Conservation (phyloP, 768 basidiomycete species). For the Chalciporus piperatus region DNA sequence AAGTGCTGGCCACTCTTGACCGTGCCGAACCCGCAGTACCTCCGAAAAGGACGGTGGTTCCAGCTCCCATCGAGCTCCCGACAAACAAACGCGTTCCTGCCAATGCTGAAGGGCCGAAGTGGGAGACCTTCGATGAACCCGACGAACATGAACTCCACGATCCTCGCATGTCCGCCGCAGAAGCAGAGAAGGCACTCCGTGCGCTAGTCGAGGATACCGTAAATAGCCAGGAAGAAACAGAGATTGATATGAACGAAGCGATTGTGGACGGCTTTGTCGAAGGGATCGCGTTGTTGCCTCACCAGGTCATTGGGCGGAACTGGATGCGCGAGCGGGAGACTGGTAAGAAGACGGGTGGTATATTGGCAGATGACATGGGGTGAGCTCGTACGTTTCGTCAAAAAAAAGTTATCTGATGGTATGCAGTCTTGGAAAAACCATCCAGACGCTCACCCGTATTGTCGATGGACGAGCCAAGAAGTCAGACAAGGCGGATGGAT, state of each 20-base stretch:
- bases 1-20: conserved; percentile 23
- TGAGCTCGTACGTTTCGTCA: conserved; percentile 26
- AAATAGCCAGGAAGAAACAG: conserved; percentile 46
- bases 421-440: conserved; percentile 78
- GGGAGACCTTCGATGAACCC: conserved; percentile 32
- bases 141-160: conserved; percentile 27
- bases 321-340: conserved; percentile 90
- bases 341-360: conserved; percentile 79
- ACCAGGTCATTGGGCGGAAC: conserved; percentile 78
- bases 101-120: conserved; percentile 11
- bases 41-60: conserved; percentile 24
- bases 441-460: conserved; percentile 86
- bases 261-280: conserved; percentile 76
- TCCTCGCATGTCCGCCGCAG: conserved; percentile 40
- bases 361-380: conserved; percentile 93
- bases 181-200: conserved; percentile 75
- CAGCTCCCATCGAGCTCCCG: conserved; percentile 32
- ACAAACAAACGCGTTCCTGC: conserved; percentile 17
- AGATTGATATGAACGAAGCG: conserved; percentile 60
- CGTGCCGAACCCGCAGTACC: conserved; percentile 15
- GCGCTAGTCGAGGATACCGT: conserved; percentile 71
- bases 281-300: conserved; percentile 70
- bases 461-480: conserved; percentile 74
- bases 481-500: conserved; percentile 70
- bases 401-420: conserved; percentile 4